Conservation (phyloP, 2,329 filamentous ascomycete species). For the Apiospora aurea region DNA sequence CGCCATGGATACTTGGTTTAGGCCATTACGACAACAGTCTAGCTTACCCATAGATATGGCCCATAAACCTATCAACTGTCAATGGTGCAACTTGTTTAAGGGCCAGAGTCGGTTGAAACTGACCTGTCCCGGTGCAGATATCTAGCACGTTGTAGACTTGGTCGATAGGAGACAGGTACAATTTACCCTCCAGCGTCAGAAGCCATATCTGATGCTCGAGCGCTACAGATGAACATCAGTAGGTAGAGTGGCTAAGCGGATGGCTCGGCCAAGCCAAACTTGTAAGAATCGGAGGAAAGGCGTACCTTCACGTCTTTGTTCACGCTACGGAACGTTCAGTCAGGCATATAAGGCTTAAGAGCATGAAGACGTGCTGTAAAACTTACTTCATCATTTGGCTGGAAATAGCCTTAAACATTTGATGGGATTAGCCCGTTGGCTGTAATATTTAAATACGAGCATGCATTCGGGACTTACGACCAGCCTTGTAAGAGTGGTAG, state of each 20-base stretch:
- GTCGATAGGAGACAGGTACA: constrained; percentile 27
- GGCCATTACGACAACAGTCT: not conserved
- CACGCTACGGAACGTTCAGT: constrained; percentile 14
- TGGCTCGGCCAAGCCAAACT: not conserved
- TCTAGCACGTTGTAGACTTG: constrained; percentile 28
- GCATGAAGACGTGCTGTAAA: not conserved
- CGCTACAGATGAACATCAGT: not conserved
- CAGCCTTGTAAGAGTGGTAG: constrained; percentile 30
- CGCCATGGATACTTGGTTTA: not conserved
- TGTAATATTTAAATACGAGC: not conserved
- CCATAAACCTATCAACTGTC: constrained; percentile 25
- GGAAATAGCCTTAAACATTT: constrained; percentile 24
- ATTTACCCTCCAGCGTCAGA: constrained; percentile 24
- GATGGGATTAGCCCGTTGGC: not conserved
- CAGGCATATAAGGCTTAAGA: not conserved
- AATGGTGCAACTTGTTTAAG: not conserved
- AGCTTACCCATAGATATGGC: constrained; percentile 27
- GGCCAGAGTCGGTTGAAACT: not conserved
- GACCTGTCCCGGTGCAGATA: constrained; percentile 29
- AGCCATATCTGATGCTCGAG: constrained; percentile 28
- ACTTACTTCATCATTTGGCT: constrained; percentile 28
- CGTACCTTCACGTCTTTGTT: constrained; percentile 18
- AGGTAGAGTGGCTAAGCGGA: not conserved
- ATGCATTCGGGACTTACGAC: constrained; percentile 25
- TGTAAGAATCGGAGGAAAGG: not conserved